Conservation (phyloP, 768 basidiomycete species). For the Steccherinum ochraceum region DNA sequence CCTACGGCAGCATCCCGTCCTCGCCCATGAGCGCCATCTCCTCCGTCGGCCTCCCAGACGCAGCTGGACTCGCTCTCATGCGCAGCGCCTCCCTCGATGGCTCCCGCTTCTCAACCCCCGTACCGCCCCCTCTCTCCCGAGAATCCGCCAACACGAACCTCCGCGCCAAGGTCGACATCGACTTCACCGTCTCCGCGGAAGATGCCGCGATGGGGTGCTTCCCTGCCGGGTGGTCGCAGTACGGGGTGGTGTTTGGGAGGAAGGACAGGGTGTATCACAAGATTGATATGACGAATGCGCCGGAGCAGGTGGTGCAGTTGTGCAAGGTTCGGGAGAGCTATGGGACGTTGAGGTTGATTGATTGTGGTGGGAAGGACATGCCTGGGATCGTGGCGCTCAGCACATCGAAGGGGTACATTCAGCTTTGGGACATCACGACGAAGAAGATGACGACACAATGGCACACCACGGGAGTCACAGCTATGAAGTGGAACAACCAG, state of each 20-base stretch:
- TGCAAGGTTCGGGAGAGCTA: slow-evolving; percentile 41
- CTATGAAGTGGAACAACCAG: slow-evolving; percentile 60
- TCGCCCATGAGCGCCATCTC: not conserved
- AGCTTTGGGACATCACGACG: slow-evolving; percentile 65
- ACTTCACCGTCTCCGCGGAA: slow-evolving; percentile 12
- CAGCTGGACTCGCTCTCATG: not conserved
- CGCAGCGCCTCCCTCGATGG: not conserved
- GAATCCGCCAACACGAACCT: not conserved
- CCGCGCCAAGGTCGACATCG: not conserved
- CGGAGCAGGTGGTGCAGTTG: slow-evolving; percentile 42
- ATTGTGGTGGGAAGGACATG: slow-evolving; percentile 26
- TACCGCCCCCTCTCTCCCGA: not conserved
- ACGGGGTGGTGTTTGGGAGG: slow-evolving; percentile 42
- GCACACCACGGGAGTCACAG: slow-evolving; percentile 55
- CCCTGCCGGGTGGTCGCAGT: slow-evolving; percentile 35
- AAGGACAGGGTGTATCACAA: slow-evolving; percentile 52
- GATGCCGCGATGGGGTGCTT: slow-evolving; percentile 6
- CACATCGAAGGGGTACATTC: slow-evolving; percentile 55
- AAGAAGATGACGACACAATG: slow-evolving; percentile 48
- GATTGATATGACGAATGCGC: slow-evolving; percentile 27
- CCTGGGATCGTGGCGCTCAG: slow-evolving; percentile 51
- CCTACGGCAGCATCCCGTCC: not conserved
- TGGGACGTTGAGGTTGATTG: slow-evolving; percentile 39
- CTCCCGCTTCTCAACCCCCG: not conserved
- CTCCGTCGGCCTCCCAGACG: not conserved